Evolutionary conservation across 768 basidiomycete species (phyloP), one percentile per base, ranked within the genome.

Genomic region (Rhodotorula paludigena): DNA sequence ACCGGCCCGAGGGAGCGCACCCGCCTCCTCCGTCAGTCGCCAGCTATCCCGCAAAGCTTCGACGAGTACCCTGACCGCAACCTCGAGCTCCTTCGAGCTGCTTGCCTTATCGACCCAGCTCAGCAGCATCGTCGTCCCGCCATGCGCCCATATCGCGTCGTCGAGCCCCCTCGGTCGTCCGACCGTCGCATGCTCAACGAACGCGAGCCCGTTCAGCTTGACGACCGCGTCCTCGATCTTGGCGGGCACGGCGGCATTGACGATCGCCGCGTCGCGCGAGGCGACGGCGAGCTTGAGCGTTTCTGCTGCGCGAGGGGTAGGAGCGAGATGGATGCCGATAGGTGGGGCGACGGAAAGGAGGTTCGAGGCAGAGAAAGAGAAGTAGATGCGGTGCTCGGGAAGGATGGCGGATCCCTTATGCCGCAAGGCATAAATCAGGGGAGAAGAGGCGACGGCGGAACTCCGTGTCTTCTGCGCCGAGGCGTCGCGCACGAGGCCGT

Each of bases 11-110:
- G 91, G 85, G 60, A 92, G 79, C 41, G 87, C 82, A 76, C 94
- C 92, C 87, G 93, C 91, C 73, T 96, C 93, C 76, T 93, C 92
- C 42, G 89, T 92, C 74, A 90, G 91, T 74, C 89, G 85, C 93
- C 93, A 97, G 73, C 85, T 89, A 72, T 88, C 87, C 70, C 85
- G 85, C 52, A 96, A 77, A 5, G 88, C 85, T 73, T 93, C 90
- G 15, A 85, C 83, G 30, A 94, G 78, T 35, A 92, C 84, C 7
- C 85, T 80, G 11, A 92, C 77, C 0, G 89, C 83, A 18, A 25
- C 2, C 42, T 48, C 42, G 18, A 61, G 54, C 63, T 30, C 59
- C 58, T 36, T 54, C 73, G 83, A 72, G 67, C 89, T 89, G 76
- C 84, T 82, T 2, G 90, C 87, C 32, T 89, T 80, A 76, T 91